Evolutionary conservation across 139 green algal genomes (phyloP), one percentile per base, ranked within the genome.

Genomic region (Chlorella sp.): DNA sequence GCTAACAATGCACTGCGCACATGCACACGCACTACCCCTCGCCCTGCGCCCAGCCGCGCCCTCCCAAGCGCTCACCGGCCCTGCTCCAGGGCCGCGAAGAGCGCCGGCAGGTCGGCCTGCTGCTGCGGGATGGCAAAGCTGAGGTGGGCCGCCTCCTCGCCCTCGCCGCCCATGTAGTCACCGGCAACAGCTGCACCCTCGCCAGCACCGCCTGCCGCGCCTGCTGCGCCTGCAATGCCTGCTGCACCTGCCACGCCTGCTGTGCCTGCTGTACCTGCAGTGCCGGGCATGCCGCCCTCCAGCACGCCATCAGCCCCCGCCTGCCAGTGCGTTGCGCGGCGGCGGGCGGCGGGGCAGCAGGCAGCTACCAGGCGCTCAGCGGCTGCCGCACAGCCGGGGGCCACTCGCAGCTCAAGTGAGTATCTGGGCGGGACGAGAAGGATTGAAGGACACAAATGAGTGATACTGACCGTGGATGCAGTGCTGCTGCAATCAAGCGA

Each of bases 41-140:
- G 48, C 30, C 4, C 32, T 34, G 14, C 40, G 41, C 1, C 60
- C 73, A 73, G 30, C 81, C 81, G 24, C 51, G 1, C 32, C 24
- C 16, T 72, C 41, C 58, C 32, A 1, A 43, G 26, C 46, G 44
- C 43, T 2, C 62, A 58, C 44, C 72, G 40, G 76, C 64, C 46
- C 32, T 20, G 9, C 46, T 84, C 58, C 58, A 91, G 54, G 11
- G 54, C 76, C 7, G 28, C 86, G 88, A 90, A 87, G 22, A 92
- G 84, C 0, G 73, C 54, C 2, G 85, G 82, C 54, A 93, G 77
- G 60, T 90, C 84, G 26, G 84, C 32, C 16, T 26, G 28, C 40
- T 68, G 34, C 46, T 75, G 88, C 56, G 64, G 87, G 38, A 90
- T 81, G 56, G 26, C 60, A 40, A 90, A 87, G 7, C 67, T 80